Evolutionary conservation across 805 yeast species (phyloP).

Genomic region (Saturnispora bothae): DNA sequence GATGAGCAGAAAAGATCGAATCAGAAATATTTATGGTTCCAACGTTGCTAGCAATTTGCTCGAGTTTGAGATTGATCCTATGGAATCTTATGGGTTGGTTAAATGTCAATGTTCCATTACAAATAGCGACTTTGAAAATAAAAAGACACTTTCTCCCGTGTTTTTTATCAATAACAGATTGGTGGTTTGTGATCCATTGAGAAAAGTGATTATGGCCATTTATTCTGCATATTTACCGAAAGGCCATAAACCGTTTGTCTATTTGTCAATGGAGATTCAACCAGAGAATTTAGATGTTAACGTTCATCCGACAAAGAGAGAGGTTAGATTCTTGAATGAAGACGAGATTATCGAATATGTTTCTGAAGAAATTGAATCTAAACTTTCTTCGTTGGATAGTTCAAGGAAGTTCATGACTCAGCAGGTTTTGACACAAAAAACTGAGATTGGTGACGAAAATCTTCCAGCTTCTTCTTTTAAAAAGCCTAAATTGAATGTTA

Average conservation of each 20-base stretch:
- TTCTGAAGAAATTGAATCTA: conserved; percentile 36
- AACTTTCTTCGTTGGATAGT: conserved; percentile 48
- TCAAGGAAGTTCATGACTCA: conserved; percentile 64
- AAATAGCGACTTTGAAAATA: conserved; percentile 58
- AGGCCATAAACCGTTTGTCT: conserved; percentile 68
- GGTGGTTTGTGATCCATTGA: conserved; percentile 72
- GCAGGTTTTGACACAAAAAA: conserved; percentile 34
- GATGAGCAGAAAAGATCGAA: conserved; percentile 49
- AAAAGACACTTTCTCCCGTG: conserved; percentile 55
- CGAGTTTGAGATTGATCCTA: conserved; percentile 29
- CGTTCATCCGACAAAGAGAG: conserved; percentile 91
- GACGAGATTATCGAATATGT: conserved; percentile 70
- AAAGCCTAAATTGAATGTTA: conserved; percentile 4
- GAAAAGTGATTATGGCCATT: conserved; percentile 52
- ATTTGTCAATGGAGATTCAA: conserved; percentile 54
- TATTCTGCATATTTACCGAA: conserved; percentile 66
- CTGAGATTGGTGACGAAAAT: conserved; percentile 1
- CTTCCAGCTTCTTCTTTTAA: conserved; percentile 5
- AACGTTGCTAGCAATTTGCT: conserved; percentile 55
- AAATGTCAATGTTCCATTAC: conserved; percentile 53
- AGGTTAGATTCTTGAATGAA: conserved; percentile 76
- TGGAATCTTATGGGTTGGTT: conserved; percentile 39
- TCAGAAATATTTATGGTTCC: conserved; percentile 64
- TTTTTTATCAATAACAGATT: conserved; percentile 80
- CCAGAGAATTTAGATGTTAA: conserved; percentile 81